Percentiles rank a stretch among this genome's conserved stretches.
phyloP scores from a whole-genome alignment of 805 yeast species.

The Metschnikowia continentalis region DNA sequence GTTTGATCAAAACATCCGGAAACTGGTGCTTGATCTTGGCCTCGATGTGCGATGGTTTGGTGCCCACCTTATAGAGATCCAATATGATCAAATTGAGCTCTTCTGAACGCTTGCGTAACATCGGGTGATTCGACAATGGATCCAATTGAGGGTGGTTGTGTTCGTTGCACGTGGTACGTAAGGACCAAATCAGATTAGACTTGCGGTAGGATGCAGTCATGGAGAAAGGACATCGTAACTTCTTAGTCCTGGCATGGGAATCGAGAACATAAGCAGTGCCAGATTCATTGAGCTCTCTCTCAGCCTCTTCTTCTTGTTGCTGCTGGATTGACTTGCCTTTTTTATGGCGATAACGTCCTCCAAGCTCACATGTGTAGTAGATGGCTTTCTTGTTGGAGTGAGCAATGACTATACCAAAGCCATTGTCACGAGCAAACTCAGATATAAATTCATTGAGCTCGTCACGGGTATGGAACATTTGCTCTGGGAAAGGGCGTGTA shows the following conservation, averaged over 20 bases:
- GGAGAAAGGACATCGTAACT: conserved; percentile 54
- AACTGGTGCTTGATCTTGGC: conserved; percentile 47
- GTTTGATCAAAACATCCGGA: conserved; percentile 50
- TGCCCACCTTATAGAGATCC: conserved; percentile 51
- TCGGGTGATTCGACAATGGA: conserved; percentile 52
- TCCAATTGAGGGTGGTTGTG: conserved; percentile 58
- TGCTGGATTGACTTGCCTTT: conserved; percentile 27
- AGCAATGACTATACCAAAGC: conserved; percentile 57
- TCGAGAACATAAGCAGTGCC: conserved; percentile 36
- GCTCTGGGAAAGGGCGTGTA: conserved; percentile 53
- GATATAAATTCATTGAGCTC: conserved; percentile 51
- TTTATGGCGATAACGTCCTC: conserved; percentile 53
- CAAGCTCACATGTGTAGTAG: conserved; percentile 56
- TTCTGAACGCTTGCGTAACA: conserved; percentile 51
- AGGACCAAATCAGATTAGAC: conserved; percentile 47
- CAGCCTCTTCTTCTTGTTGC: conserved; percentile 20
- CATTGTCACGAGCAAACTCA: conserved; percentile 54
- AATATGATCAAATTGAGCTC: conserved; percentile 49
- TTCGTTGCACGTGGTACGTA: conserved; percentile 51
- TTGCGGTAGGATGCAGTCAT: conserved; percentile 55
- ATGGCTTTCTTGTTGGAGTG: conserved; percentile 57
- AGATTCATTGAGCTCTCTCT: conserved; percentile 22
- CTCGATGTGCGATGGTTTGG: conserved; percentile 53
- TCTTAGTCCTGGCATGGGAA: conserved; percentile 45
- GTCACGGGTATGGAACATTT: conserved; percentile 46